Evolutionary conservation across 192 early-diverging fungal genomes (phyloP), one percentile per base, ranked within the genome.

Genomic region (Umbelopsis ramanniana): DNA sequence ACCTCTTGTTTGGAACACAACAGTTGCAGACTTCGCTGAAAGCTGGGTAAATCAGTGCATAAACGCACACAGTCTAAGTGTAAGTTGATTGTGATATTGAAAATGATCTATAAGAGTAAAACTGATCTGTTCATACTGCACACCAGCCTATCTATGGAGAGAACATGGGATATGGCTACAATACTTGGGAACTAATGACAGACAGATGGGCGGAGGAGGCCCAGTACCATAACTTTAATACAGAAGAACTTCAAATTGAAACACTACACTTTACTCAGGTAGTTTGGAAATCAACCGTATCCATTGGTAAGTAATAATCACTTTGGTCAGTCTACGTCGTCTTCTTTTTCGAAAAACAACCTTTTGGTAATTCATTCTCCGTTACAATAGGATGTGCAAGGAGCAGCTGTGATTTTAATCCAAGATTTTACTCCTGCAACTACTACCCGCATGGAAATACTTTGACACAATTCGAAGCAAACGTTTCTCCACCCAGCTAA

Each of bases 401-500:
- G 19, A 0, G 1, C 7, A 50, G 17, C 6, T 50, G 48, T 21
- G 19, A 17, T 17, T 50, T 50, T 15, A 50, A 50, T 6, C 48
- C 48, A 6, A 50, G 48, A 50, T 50, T 12, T 50, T 50, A 50
- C 17, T 50, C 48, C 48, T 50, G 48, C 48, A 50, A 50, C 48
- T 50, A 50, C 48, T n/a, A 21, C 48, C 48, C 48, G n/a, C 48
- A 50, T 50, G 48, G n/a, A 10, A 50, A 50, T 21, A 21, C 17
- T 15, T 3, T 50, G 2, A 15, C 11, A 15, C 48, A 50, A 21
- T 50, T 21, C n/a, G 6, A 3, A 50, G 48, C 48, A 10, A 50
- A 50, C 17, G 48, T 50, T 6, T 10, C 40, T 43, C 11, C 40
- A 43, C 8, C 8, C 38, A 7, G 6, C 8, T 43, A 43, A 6